phyloP scores from a whole-genome alignment of 2,329 filamentous ascomycete species.

The Chlorencoelia australis region DNA sequence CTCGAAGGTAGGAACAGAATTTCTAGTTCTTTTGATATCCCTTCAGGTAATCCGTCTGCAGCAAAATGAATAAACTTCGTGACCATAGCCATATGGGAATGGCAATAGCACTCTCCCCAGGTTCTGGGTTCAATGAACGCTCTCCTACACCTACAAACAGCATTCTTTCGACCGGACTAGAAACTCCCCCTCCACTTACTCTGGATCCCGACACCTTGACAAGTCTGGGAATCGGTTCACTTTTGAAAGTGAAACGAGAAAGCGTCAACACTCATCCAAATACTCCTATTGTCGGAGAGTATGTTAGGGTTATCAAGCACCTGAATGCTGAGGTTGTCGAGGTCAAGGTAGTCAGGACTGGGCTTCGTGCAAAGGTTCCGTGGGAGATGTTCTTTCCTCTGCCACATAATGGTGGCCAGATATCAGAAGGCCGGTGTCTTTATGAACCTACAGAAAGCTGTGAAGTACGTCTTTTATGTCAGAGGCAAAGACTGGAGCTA shows the following conservation, averaged over 20 bases:
- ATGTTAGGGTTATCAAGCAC: neutral
- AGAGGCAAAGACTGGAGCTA: no score
- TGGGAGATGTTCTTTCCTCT: constrained; percentile 2
- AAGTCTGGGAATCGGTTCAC: constrained; percentile 1
- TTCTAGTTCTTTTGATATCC: no score
- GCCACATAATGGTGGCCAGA: constrained; percentile 4
- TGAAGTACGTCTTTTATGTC: neutral
- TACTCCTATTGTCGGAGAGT: constrained; percentile 1
- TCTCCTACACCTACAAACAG: no score
- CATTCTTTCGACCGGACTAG: no score
- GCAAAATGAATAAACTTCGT: no score
- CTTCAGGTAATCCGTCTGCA: no score
- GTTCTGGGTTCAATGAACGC: no score
- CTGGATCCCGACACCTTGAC: neutral
- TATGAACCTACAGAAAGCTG: constrained; percentile 3
- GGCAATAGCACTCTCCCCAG: no score
- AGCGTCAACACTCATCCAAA: neutral
- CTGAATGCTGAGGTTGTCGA: neutral
- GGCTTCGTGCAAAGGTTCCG: neutral
- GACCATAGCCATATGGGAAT: no score
- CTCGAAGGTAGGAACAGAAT: no score
- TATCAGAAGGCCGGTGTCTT: constrained; percentile 5
- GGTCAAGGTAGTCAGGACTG: constrained; percentile 3
- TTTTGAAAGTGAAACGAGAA: constrained; percentile 1
- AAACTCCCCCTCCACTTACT: no score